Evolutionary conservation across 2,329 filamentous ascomycete genomes (phyloP).

Genomic region (Xylariaceae sp.): DNA sequence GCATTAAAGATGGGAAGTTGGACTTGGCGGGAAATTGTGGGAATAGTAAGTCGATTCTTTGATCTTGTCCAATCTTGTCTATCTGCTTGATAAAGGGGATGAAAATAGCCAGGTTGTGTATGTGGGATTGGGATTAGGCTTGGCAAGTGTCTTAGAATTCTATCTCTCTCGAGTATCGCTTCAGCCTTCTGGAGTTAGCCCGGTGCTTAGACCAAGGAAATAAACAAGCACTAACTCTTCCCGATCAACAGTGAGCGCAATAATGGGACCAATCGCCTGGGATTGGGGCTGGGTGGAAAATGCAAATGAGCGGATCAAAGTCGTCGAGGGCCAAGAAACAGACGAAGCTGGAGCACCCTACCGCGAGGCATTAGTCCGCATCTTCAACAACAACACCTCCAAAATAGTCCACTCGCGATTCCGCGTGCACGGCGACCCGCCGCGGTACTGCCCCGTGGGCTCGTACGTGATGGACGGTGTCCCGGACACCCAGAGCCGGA

Average conservation of each 20-base stretch:
- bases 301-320: background rate
- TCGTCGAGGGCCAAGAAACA: background rate
- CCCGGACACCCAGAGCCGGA: constrained; percentile 31
- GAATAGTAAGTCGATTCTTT: too few relatives aligned
- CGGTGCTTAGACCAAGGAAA: too few relatives aligned
- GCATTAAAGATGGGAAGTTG: constrained; percentile 47
- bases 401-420: constrained; percentile 37
- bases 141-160: too few relatives aligned
- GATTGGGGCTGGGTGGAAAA: constrained; percentile 45
- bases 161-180: too few relatives aligned
- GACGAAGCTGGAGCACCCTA: constrained; percentile 2
- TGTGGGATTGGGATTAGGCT: too few relatives aligned
- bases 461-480: constrained; percentile 40
- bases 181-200: too few relatives aligned
- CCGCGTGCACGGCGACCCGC: constrained; percentile 24
- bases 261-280: constrained; percentile 55
- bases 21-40: constrained; percentile 59
- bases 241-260: too few relatives aligned
- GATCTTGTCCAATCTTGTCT: too few relatives aligned
- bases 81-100: too few relatives aligned
- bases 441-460: constrained; percentile 29
- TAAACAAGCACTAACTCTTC: too few relatives aligned
- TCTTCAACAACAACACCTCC: constrained; percentile 32
- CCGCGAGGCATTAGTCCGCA: constrained; percentile 23
- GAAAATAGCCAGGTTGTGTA: too few relatives aligned